phyloP scores from a whole-genome alignment of 306 rosid genomes.

The Quercus dentata region DNA sequence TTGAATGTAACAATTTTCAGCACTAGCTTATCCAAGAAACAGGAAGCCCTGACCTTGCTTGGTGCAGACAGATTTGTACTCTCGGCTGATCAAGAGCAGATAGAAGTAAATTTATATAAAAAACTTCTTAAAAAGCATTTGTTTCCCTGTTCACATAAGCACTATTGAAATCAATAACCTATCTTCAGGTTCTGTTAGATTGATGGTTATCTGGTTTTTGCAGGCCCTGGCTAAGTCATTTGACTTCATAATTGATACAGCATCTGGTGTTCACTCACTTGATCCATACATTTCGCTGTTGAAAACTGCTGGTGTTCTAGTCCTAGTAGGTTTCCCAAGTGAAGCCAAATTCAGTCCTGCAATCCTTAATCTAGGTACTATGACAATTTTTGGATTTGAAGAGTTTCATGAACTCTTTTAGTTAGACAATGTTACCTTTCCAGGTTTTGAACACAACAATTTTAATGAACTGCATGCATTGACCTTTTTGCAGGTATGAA shows the following conservation, averaged over 20 bases:
- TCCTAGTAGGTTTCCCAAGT: slow-evolving; percentile 71
- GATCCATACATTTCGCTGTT: slow-evolving; percentile 73
- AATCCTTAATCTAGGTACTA: slow-evolving; percentile 55
- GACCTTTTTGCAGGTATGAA: slow-evolving; percentile 46
- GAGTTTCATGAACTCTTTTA: slow-evolving; percentile 3
- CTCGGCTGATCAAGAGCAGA: slow-evolving; percentile 67
- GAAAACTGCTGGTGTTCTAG: slow-evolving; percentile 59
- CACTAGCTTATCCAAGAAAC: slow-evolving; percentile 80
- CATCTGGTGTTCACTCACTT: slow-evolving; percentile 83
- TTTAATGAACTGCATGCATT: neutral
- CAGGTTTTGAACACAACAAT: neutral
- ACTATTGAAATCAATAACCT: slow-evolving; percentile 1
- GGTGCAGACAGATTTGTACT: slow-evolving; percentile 76
- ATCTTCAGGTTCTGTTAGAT: neutral
- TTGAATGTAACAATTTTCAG: slow-evolving; percentile 75
- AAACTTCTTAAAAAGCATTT: slow-evolving; percentile 4
- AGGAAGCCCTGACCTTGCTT: slow-evolving; percentile 67
- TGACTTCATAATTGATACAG: slow-evolving; percentile 77
- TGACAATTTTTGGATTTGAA: neutral
- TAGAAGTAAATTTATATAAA: slow-evolving; percentile 39
- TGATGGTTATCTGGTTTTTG: neutral
- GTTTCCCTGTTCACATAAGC: neutral
- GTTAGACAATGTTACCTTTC: neutral
- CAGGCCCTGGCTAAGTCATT: slow-evolving; percentile 65
- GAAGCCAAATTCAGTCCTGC: slow-evolving; percentile 69